Conservation (phyloP, 306 rosid species). For the Astragalus membranaceus region DNA sequence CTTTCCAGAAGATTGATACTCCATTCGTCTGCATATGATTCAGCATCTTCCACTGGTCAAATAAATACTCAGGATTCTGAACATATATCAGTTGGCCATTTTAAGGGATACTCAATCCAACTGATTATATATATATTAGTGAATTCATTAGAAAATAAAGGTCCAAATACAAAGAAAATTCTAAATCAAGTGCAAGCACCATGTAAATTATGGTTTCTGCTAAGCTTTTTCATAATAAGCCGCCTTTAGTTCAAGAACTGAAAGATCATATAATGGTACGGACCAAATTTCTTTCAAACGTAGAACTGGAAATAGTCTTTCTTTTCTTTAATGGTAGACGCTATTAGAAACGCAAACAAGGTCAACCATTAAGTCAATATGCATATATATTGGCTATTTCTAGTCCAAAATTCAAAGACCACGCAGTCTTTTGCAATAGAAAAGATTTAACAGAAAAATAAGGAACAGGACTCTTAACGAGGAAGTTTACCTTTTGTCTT, state of each 20-base stretch:
- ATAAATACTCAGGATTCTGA: neutral
- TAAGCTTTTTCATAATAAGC: neutral
- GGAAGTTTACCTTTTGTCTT: constrained; percentile 20
- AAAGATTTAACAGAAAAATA: neutral
- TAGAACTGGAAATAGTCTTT: neutral
- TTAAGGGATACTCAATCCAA: neutral
- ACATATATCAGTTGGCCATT: neutral
- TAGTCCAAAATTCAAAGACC: neutral
- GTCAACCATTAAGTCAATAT: neutral
- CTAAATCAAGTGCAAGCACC: no score
- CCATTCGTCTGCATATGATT: constrained; percentile 31
- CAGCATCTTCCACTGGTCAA: constrained; percentile 7
- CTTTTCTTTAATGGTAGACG: neutral
- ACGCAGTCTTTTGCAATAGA: neutral
- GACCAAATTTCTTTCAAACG: neutral
- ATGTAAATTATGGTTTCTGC: neutral
- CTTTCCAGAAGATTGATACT: constrained; percentile 27
- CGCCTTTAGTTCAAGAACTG: neutral
- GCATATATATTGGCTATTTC: neutral
- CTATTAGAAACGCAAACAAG: neutral
- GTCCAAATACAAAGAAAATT: no score
- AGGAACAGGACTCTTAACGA: neutral
- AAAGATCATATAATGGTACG: neutral
- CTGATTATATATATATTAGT: neutral
- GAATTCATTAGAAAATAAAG: no score